These are phyloP conservation scores for Usnea hakonensis DNA, from an alignment of 495 filamentous ascomycete genomes.

Conservation along the genomic window DNA sequence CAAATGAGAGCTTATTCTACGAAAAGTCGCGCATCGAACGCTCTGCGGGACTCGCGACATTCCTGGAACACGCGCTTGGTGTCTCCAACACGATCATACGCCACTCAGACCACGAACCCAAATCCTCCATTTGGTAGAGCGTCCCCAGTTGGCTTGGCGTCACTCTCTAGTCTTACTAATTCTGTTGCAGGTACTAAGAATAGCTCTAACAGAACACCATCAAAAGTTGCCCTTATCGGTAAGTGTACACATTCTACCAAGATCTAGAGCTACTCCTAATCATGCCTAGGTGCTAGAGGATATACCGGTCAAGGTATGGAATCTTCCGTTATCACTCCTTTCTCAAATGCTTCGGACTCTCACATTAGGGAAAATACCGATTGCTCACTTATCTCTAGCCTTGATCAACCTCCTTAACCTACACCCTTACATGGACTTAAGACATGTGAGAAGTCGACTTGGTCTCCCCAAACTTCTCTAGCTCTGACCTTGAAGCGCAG, in stretches of 20 bases:
- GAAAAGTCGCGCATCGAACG: slow-evolving; percentile 28
- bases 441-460: slow-evolving; percentile 37
- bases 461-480: too few species aligned
- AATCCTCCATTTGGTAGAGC: slow-evolving; percentile 82
- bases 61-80: neutral
- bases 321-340: neutral
- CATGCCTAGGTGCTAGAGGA: slow-evolving; percentile 54
- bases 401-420: slow-evolving; percentile 81
- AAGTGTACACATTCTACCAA: neutral
- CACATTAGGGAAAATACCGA: neutral
- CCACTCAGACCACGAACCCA: slow-evolving; percentile 74
- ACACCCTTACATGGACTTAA: slow-evolving; percentile 91
- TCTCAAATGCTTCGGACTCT: neutral
- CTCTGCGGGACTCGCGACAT: slow-evolving; percentile 31
- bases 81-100: slow-evolving; percentile 32
- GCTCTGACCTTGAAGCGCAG: neutral
- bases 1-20: slow-evolving; percentile 63
- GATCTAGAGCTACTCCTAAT: neutral
- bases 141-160: neutral
- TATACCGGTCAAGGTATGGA: slow-evolving; percentile 69
- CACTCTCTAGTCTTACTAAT: neutral
- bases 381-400: slow-evolving; percentile 31
- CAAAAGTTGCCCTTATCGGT: slow-evolving; percentile 85
- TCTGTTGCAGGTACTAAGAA: slow-evolving; percentile 50
- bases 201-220: slow-evolving; percentile 69